These are phyloP conservation scores for Scenedesmus sp. DNA, from an alignment of 163 green algal species.

Conservation along the genomic window DNA sequence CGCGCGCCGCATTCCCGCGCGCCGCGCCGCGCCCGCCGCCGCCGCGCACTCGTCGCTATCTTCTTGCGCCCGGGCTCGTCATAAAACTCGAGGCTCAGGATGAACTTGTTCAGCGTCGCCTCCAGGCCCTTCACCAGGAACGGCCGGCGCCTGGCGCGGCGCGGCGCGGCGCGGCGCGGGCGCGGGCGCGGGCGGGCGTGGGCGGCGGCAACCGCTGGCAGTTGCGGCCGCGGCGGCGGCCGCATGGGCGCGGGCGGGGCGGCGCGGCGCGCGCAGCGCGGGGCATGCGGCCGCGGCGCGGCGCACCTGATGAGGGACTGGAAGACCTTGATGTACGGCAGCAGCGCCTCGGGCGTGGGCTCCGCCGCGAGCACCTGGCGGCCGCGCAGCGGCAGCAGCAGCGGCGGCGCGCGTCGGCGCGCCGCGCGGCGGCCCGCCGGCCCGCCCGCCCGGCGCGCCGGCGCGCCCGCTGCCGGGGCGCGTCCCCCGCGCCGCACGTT, in stretches of 20 bases:
- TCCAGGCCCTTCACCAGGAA: constrained; percentile 97
- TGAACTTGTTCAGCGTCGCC: constrained; percentile 93
- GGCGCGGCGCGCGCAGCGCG: no score
- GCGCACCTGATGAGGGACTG: constrained; percentile 88
- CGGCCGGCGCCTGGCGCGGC: constrained; percentile 80
- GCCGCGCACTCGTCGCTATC: constrained; percentile 81
- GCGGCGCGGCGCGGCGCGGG: no score
- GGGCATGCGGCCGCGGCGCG: neutral
- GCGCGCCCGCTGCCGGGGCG: neutral
- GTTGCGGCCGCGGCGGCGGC: no score
- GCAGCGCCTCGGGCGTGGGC: constrained; percentile 74
- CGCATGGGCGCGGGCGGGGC: no score
- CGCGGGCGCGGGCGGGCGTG: no score
- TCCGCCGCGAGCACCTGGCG: constrained; percentile 70
- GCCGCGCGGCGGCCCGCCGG: no score
- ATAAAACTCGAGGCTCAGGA: constrained; percentile 94
- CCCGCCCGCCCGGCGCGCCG: no score
- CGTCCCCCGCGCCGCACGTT: no score
- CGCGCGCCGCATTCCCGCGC: no score
- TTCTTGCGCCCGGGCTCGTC: constrained; percentile 78
- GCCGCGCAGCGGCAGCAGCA: neutral
- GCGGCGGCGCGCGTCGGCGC: neutral
- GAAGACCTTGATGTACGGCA: constrained; percentile 92
- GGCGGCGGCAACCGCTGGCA: no score
- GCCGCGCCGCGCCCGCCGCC: no score